A percentile compares a stretch with the other conserved stretches of the same genome.
Conservation (phyloP, 805 yeast genomes). For the Candida silvicultrix region DNA sequence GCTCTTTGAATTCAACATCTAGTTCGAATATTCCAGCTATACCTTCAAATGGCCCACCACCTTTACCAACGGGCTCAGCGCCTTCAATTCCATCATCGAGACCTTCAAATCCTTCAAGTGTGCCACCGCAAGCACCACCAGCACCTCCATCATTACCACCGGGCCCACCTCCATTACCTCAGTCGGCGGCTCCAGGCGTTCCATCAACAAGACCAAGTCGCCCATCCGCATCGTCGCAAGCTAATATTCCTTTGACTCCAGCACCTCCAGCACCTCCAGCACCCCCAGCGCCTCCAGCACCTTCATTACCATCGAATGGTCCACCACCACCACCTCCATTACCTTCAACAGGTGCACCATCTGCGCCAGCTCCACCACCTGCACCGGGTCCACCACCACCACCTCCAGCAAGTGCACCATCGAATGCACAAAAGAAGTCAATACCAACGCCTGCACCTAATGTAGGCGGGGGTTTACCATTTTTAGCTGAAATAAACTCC, state of each 20-base stretch:
- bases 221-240: constrained; percentile 9
- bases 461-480: constrained; percentile 42
- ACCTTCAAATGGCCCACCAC: constrained; percentile 22
- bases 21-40: constrained; percentile 7
- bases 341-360: constrained; percentile 14
- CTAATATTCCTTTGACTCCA: constrained; percentile 18
- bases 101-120: constrained; percentile 8
- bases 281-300: constrained; percentile 16
- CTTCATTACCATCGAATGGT: constrained; percentile 12
- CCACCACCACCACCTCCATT: constrained; percentile 9
- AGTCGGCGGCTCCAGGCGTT: constrained; percentile 6
- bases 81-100: constrained; percentile 2
- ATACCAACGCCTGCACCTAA: constrained; percentile 11
- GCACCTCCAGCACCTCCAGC: constrained; percentile 15
- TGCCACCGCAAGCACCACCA: constrained; percentile 20
- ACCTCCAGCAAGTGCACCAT: constrained; percentile 17
- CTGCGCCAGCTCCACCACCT: constrained; percentile 16
- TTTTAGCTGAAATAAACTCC: constrained; percentile 50
- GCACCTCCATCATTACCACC: constrained; percentile 26
- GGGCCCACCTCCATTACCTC: constrained; percentile 25
- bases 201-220: constrained; percentile 2
- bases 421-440: constrained; percentile 15
- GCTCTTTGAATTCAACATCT: constrained; percentile 7
- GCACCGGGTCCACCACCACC: constrained; percentile 13
- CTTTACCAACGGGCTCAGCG: constrained; percentile 19